Evolutionary conservation across 768 basidiomycete genomes (phyloP).

Genomic region (Lactarius deliciosus): DNA sequence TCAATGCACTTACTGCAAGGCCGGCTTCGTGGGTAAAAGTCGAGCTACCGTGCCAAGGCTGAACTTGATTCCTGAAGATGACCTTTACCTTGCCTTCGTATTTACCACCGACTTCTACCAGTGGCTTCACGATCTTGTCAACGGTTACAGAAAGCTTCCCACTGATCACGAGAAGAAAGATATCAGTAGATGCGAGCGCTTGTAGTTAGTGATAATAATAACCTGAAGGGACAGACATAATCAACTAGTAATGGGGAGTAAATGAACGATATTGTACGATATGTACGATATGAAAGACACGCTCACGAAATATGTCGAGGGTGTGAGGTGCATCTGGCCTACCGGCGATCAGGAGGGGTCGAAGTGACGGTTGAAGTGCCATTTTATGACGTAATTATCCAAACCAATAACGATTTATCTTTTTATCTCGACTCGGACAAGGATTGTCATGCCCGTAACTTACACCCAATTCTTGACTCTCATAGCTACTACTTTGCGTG

Average conservation of each 20-base stretch:
- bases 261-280: neutral
- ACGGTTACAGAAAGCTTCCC: constrained; percentile 62
- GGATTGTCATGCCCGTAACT: constrained; percentile 36
- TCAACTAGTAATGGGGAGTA: constrained; percentile 54
- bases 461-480: constrained; percentile 61
- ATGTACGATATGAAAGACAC: neutral
- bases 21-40: constrained; percentile 79
- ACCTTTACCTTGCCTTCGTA: constrained; percentile 73
- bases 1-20: constrained; percentile 56
- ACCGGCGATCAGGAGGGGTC: constrained; percentile 64
- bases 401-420: neutral
- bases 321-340: constrained; percentile 63
- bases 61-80: constrained; percentile 68
- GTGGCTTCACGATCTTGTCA: constrained; percentile 58
- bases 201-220: neutral
- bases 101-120: constrained; percentile 55
- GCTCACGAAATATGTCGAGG: constrained; percentile 74
- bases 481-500: constrained; percentile 57
- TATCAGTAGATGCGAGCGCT: neutral
- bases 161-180: constrained; percentile 36
- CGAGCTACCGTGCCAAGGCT: constrained; percentile 79
- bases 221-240: constrained; percentile 87
- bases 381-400: constrained; percentile 39
- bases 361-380: constrained; percentile 77
- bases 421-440: neutral